A percentile compares a stretch with the other conserved stretches of the same genome.
phyloP scores from a whole-genome alignment of 768 basidiomycete species.

The Coprinopsis marcescibilis region DNA sequence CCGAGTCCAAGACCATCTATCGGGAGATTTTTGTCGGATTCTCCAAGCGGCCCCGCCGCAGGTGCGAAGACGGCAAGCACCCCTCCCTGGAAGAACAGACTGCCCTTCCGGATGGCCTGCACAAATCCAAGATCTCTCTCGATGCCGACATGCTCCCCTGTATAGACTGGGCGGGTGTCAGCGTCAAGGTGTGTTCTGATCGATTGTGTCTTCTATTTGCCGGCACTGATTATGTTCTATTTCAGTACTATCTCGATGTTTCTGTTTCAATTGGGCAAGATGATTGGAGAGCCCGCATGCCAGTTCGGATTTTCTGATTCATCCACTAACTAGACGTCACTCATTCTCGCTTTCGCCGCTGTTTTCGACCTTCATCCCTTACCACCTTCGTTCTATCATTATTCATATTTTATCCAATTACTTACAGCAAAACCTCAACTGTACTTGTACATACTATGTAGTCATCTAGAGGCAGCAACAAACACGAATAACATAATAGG shows the following conservation, averaged over 20 bases:
- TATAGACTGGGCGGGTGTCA: constrained; percentile 62
- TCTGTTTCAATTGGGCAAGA: constrained; percentile 64
- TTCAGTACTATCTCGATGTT: constrained; percentile 68
- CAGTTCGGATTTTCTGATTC: constrained; percentile 40
- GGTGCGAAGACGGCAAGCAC: constrained; percentile 32
- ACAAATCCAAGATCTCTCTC: constrained; percentile 52
- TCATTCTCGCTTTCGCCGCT: background rate
- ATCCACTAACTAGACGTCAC: background rate
- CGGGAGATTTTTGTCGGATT: constrained; percentile 60
- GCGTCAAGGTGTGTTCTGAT: constrained; percentile 50
- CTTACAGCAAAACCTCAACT: background rate
- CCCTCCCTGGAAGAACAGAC: constrained; percentile 41
- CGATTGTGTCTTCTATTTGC: constrained; percentile 7
- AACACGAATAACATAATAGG: too few species aligned
- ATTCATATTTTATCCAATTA: background rate
- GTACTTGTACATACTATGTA: too few species aligned
- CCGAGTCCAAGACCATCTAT: constrained; percentile 40
- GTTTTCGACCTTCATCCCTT: background rate
- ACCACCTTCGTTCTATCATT: background rate
- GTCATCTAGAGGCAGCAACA: too few species aligned
- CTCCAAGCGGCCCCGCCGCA: constrained; percentile 57
- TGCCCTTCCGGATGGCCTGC: constrained; percentile 61
- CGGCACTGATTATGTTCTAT: constrained; percentile 5
- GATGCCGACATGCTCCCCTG: constrained; percentile 56
- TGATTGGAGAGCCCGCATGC: constrained; percentile 54